Evolutionary conservation across 1,284 basidiomycete genomes (phyloP).

Genomic region (Coniferiporia weirii): DNA sequence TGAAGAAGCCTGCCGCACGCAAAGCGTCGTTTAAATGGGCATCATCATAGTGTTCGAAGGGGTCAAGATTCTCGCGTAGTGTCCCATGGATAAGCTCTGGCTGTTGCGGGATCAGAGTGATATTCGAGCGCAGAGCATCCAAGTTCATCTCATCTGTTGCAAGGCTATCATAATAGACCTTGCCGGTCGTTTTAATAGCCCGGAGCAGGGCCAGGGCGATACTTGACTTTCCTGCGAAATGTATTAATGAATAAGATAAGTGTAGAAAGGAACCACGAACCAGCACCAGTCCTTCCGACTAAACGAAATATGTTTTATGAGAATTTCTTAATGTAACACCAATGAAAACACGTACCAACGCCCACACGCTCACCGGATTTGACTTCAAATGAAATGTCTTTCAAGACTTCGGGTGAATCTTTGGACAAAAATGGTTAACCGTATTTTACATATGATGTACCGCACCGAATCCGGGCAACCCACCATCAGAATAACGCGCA

Average conservation of each 20-base stretch:
- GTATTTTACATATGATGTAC: not conserved
- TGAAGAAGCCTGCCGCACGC: conserved; percentile 36
- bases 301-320: not conserved
- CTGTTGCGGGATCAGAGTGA: conserved; percentile 48
- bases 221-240: conserved; percentile 26
- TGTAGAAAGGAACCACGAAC: conserved; percentile 16
- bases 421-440: not conserved
- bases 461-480: not conserved
- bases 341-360: conserved; percentile 27
- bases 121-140: conserved; percentile 36
- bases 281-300: conserved; percentile 39
- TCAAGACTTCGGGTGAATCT: conserved; percentile 33
- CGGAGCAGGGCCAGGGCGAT: conserved; percentile 38
- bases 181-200: conserved; percentile 38
- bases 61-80: conserved; percentile 27
- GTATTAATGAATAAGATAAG: not conserved
- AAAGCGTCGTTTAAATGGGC: conserved; percentile 44
- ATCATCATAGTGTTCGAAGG: conserved; percentile 44
- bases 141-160: conserved; percentile 33
- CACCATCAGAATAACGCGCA: conserved; percentile 22
- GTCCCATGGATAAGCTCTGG: conserved; percentile 28
- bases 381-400: conserved; percentile 34
- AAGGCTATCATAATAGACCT: conserved; percentile 34
- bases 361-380: conserved; percentile 39
- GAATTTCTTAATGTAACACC: not conserved